Conservation (phyloP, 1,284 basidiomycete species). For the Apiotrichum sp. region DNA sequence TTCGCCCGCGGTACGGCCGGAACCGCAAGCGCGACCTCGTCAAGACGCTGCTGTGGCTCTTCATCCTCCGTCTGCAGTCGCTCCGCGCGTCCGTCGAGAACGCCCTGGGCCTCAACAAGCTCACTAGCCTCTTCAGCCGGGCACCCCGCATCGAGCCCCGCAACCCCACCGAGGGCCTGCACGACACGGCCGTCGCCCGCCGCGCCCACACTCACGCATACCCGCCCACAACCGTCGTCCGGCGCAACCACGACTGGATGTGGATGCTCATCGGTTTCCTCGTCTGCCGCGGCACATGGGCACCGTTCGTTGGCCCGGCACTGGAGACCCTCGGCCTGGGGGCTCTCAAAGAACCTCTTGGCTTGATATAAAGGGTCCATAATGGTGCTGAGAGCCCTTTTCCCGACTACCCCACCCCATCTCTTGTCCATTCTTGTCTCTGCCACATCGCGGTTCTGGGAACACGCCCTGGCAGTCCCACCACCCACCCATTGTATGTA, state of each 20-base stretch:
- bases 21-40: slow-evolving; percentile 45
- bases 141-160: background rate
- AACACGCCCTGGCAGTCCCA: too few species aligned
- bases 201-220: slow-evolving; percentile 2
- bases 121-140: slow-evolving; percentile 5
- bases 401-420: too few species aligned
- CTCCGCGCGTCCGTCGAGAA: slow-evolving; percentile 33
- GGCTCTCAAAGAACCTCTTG: slow-evolving; percentile 19
- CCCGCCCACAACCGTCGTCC: background rate
- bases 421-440: too few species aligned
- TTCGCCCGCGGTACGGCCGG: slow-evolving; percentile 39
- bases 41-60: slow-evolving; percentile 45
- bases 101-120: slow-evolving; percentile 22
- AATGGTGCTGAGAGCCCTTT: too few species aligned
- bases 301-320: slow-evolving; percentile 20
- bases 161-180: slow-evolving; percentile 6
- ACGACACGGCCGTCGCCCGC: slow-evolving; percentile 1
- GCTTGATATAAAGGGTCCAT: background rate
- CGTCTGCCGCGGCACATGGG: slow-evolving; percentile 41
- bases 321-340: slow-evolving; percentile 29
- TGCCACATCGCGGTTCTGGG: too few species aligned
- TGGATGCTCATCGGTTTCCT: slow-evolving; percentile 43
- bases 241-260: slow-evolving; percentile 32
- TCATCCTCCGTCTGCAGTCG: slow-evolving; percentile 41
- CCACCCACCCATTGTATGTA: too few species aligned